Evolutionary conservation across 1,139 yeast species (phyloP).

Genomic region (Barnettozyma hawaiiensis): DNA sequence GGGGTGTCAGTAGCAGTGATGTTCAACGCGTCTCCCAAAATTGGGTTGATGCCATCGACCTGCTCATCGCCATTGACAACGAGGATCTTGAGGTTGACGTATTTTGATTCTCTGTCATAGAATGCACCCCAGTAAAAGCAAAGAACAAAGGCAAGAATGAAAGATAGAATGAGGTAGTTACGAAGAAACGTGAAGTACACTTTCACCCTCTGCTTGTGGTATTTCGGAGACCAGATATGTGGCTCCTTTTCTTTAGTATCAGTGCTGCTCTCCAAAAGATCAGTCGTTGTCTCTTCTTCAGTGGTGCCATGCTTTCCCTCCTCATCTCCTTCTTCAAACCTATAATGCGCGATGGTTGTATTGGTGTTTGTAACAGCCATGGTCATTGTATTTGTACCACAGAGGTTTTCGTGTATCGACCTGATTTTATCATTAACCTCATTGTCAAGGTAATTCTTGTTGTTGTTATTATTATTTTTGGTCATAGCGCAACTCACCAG

Average conservation of each 20-base stretch:
- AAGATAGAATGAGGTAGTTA: conserved; percentile 20
- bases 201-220: neutral
- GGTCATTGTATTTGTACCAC: neutral
- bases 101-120: conserved; percentile 37
- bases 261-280: neutral
- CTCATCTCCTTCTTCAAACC: neutral
- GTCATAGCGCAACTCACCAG: too few species aligned
- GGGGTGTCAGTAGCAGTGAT: conserved; percentile 26
- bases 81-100: conserved; percentile 38
- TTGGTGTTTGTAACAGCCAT: neutral
- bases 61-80: conserved; percentile 41
- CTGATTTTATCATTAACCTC: neutral
- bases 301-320: neutral
- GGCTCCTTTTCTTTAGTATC: too few species aligned
- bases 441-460: neutral
- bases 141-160: conserved; percentile 25
- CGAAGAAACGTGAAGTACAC: conserved; percentile 11
- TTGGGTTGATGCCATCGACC: conserved; percentile 25
- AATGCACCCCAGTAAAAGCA: conserved; percentile 58
- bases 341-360: neutral
- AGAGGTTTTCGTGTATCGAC: conserved; percentile 1
- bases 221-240: neutral
- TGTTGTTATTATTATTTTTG: neutral
- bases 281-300: neutral
- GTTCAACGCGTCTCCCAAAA: conserved; percentile 34